Percentiles rank a stretch among this genome's conserved stretches.
phyloP scores from a whole-genome alignment of 1,284 basidiomycete genomes.

The Boletellus deceptivus region DNA sequence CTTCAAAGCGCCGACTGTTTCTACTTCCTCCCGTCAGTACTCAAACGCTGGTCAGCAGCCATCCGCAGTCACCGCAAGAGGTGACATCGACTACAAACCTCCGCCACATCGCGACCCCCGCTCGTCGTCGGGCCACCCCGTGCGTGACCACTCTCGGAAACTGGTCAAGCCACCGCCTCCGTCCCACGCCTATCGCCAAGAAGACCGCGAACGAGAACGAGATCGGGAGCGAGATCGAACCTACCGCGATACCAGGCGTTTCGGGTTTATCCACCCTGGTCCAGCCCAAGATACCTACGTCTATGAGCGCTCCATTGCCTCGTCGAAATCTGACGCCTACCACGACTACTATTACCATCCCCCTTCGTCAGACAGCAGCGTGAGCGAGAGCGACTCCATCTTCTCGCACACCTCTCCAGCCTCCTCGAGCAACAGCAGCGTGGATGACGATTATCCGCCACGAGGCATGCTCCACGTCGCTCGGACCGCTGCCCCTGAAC shows the following conservation, averaged over 20 bases:
- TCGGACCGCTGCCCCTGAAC: constrained; percentile 18
- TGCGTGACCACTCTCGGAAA: constrained; percentile 27
- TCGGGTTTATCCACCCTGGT: constrained; percentile 44
- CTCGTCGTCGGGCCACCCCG: constrained; percentile 11
- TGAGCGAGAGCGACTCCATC: constrained; percentile 38
- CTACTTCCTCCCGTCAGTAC: constrained; percentile 35
- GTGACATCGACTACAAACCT: constrained; percentile 45
- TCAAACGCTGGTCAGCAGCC: constrained; percentile 32
- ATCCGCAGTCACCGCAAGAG: constrained; percentile 34
- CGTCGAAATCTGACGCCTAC: constrained; percentile 51
- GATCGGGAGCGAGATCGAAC: constrained; percentile 18
- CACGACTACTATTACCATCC: constrained; percentile 37
- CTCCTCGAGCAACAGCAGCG: constrained; percentile 48
- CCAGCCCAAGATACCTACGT: constrained; percentile 47
- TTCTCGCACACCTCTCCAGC: constrained; percentile 45
- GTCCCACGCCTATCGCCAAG: constrained; percentile 24
- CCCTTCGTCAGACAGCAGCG: constrained; percentile 43
- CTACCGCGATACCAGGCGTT: constrained; percentile 31
- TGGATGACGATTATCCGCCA: constrained; percentile 37
- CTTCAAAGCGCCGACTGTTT: constrained; percentile 47
- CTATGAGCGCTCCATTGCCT: constrained; percentile 52
- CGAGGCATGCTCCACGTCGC: constrained; percentile 25
- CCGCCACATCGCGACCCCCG: constrained; percentile 29
- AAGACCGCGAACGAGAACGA: constrained; percentile 24
- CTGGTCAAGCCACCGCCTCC: constrained; percentile 28